Evolutionary conservation across 495 filamentous ascomycete species (phyloP), one percentile per base, ranked within the genome.

Genomic region (Hyaloscypha bicolor): DNA sequence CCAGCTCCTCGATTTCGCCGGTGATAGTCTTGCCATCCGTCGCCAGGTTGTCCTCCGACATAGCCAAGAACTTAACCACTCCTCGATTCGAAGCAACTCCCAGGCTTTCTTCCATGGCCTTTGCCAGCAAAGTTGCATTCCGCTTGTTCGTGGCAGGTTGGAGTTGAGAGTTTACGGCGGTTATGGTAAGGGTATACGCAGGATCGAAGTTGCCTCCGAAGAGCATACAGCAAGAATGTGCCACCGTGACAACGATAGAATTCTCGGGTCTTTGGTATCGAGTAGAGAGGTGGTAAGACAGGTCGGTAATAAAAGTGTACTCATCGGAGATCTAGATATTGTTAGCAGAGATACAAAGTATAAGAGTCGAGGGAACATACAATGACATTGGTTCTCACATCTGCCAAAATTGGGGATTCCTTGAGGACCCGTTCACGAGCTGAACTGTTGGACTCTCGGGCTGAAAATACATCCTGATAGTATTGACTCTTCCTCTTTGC

Each of bases 301-400:
- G 77, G 64, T 87, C 86, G 14, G 86, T 88, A 29, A 92, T 85
- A 71, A 96, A 84, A 11, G 83, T 86, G 67, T 87, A 88, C 69
- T 91, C 88, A 68, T 90, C 86, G 60, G 83, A 80, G 66, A 91
- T 82, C 89, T 91, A 22, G 59, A n/a, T 55, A 35, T 67, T 29
- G 59, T 65, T 55, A 48, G 22, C 16, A 5, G 35, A 33, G 39
- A 14, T 5, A 12, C 16, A 45, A 5, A 22, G 59, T 32, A 57
- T 9, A 12, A 19, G 42, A 16, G 9, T 4, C 16, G 11, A 12
- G 42, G 42, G 51, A 31, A 79, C 88, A 71, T 81, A 94, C 93
- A 74, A 89, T 91, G 42, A 87, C 86, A 74, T 95, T 97, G n/a
- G 92, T 92, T 72, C 87, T 89, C 35, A 98, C 76, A 74, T 97